Base-by-base conservation (phyloP, 2,329 filamentous ascomycete genomes). In the Fusarium mangiferae region DNA sequence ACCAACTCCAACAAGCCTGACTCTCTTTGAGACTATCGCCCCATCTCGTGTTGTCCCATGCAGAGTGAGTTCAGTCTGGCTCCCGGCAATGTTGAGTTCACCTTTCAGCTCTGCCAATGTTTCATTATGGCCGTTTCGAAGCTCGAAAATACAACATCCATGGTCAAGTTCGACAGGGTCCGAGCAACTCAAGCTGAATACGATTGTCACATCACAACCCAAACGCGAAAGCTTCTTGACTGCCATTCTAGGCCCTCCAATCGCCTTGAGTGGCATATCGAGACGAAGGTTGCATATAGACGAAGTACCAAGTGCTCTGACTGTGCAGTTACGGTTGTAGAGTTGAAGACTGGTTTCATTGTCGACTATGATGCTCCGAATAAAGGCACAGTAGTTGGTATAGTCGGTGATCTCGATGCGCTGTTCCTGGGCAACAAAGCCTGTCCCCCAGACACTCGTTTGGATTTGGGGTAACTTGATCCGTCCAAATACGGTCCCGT, bases 161-260 rank as follows among this genome's bases (percentile, higher is more conserved):
- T 80, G 74, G 35, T 80, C 76, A 11, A 83, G 76, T 65, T 81
- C 80, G 38, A 82, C 73, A 8, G 78, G 75, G 24, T 80, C 80
- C 17, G 75, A 73, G 68, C 81, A 83, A 24, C 66, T 57, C 41
- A 82, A 63, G 55, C 62, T 72, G 49, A 83, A 68, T 12, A 49
- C 66, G 46, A 73, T 61, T 18, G 65, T 68, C 44, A 81, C 68
- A 26, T 59, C 26, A 17, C 72, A 54, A 7, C 61, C 72, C 9
- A 63, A 72, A 35, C 72, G 65, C 26, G 75, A 71, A 38, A 78
- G 48, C n/a, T 65, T 74, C 33, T 72, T 73, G n/a, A 81, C 56
- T 28, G 62, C 61, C 28, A 77, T 59, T 39, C 63, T 63, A 24
- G 76, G 78, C 6, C 79, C 77, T 18, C 62, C 68, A 77, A 82